Evolutionary conservation across 495 filamentous ascomycete genomes (phyloP).

Genomic region (Bacidia rubella): DNA sequence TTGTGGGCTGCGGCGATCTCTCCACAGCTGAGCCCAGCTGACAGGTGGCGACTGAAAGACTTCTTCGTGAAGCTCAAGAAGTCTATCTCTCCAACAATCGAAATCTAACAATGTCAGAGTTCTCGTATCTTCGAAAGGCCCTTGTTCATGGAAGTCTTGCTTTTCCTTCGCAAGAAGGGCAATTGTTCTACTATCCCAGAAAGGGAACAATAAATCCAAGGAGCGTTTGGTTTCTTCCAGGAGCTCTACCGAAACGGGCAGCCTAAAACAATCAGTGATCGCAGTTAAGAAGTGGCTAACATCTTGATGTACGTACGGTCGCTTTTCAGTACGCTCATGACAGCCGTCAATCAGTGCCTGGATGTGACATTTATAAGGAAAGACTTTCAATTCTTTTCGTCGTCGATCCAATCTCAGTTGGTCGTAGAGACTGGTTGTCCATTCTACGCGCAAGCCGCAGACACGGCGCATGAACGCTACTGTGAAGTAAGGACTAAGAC

Average conservation of each 20-base stretch:
- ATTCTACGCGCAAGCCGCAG: constrained; percentile 8
- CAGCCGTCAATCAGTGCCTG: constrained; percentile 3
- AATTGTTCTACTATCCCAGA: constrained; percentile 8
- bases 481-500: constrained; percentile 8
- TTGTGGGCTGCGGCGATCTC: constrained; percentile 11
- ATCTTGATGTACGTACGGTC: neutral
- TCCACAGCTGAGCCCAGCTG: constrained; percentile 11
- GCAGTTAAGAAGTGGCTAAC: neutral
- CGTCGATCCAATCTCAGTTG: constrained; percentile 7
- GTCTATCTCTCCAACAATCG: constrained; percentile 12
- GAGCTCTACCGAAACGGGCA: constrained; percentile 4
- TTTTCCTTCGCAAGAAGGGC: constrained; percentile 7
- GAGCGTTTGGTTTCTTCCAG: constrained; percentile 8
- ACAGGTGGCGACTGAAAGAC: constrained; percentile 9
- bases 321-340: neutral
- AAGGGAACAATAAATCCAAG: constrained; percentile 9
- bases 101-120: constrained; percentile 4
- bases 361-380: constrained; percentile 10
- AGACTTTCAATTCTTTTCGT: constrained; percentile 1
- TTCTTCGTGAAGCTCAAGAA: constrained; percentile 12
- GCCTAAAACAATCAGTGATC: neutral
- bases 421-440: constrained; percentile 9
- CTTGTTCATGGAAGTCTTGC: constrained; percentile 7
- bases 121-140: constrained; percentile 4
- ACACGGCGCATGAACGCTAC: constrained; percentile 8